Evolutionary conservation across 116 monocot species (phyloP).

Genomic region (Dioscorea cayenensis): DNA sequence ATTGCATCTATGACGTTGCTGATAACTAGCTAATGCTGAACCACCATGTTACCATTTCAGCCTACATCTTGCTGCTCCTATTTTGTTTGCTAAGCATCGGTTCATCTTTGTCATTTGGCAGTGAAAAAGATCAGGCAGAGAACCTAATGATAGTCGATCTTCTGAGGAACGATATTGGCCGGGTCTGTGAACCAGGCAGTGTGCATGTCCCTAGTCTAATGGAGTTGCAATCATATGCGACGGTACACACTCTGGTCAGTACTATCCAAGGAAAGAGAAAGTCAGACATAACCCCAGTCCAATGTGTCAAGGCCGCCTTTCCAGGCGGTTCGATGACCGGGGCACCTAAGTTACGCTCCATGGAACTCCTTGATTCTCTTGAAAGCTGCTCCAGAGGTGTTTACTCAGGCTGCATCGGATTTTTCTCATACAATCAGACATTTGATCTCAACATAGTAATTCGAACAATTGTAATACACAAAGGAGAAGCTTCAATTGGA

Average conservation of each 20-base stretch:
- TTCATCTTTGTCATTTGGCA: conserved; percentile 18
- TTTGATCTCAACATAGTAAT: conserved; percentile 98
- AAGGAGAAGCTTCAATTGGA: conserved; percentile 76
- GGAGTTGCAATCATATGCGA: conserved; percentile 88
- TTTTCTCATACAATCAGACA: conserved; percentile 83
- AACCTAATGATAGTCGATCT: conserved; percentile 99
- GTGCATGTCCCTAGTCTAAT: conserved; percentile 70
- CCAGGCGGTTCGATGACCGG: conserved; percentile 98
- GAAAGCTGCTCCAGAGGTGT: conserved; percentile 70
- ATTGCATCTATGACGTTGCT: too few species aligned
- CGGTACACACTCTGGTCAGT: conserved; percentile 93
- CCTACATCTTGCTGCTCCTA: neutral
- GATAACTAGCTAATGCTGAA: too few species aligned
- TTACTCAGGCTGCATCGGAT: conserved; percentile 92
- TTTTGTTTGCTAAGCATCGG: neutral
- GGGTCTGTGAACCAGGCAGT: conserved; percentile 79
- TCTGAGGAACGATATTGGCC: conserved; percentile 83
- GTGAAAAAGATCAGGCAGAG: conserved; percentile 96
- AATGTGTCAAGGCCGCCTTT: conserved; percentile 85
- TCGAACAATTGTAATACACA: conserved; percentile 63
- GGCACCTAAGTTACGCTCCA: conserved; percentile 89
- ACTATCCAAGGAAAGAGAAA: conserved; percentile 71
- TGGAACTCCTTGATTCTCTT: conserved; percentile 86
- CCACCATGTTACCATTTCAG: too few species aligned
- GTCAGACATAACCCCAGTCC: conserved; percentile 39